Evolutionary conservation across 768 basidiomycete genomes (phyloP).

Genomic region (Daedaleopsis sinensis): DNA sequence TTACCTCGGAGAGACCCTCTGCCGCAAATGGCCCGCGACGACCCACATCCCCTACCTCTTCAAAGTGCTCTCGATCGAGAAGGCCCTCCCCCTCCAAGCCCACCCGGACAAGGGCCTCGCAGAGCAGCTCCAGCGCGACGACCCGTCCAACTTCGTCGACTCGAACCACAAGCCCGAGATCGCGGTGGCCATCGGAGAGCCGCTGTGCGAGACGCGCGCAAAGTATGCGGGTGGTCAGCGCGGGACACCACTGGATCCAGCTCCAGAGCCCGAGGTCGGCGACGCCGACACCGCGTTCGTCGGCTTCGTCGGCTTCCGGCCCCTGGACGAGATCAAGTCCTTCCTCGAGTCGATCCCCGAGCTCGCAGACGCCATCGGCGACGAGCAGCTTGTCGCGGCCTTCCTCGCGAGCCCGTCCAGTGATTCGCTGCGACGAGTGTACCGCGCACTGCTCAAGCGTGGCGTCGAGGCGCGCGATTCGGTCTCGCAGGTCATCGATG

Average conservation of each 20-base stretch:
- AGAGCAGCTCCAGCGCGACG: constrained; percentile 43
- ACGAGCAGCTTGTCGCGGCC: constrained; percentile 33
- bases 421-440: constrained; percentile 42
- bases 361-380: constrained; percentile 42
- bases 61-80: constrained; percentile 57
- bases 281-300: constrained; percentile 27
- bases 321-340: constrained; percentile 44
- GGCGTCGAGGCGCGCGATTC: constrained; percentile 31
- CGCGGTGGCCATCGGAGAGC: constrained; percentile 54
- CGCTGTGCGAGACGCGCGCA: constrained; percentile 5
- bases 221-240: neutral
- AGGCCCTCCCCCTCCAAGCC: constrained; percentile 59
- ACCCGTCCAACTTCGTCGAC: constrained; percentile 47
- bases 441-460: constrained; percentile 44
- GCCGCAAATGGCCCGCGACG: constrained; percentile 28
- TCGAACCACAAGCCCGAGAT: constrained; percentile 64
- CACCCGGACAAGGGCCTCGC: constrained; percentile 57
- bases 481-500: constrained; percentile 36
- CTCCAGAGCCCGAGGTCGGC: constrained; percentile 4
- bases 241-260: constrained; percentile 4
- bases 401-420: constrained; percentile 36
- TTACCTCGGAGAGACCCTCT: constrained; percentile 42
- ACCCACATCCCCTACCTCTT: constrained; percentile 55
- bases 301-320: constrained; percentile 60
- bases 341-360: constrained; percentile 49